Conservation (phyloP, 352 stramenopile genomes). For the Globisporangium orthogonon region DNA sequence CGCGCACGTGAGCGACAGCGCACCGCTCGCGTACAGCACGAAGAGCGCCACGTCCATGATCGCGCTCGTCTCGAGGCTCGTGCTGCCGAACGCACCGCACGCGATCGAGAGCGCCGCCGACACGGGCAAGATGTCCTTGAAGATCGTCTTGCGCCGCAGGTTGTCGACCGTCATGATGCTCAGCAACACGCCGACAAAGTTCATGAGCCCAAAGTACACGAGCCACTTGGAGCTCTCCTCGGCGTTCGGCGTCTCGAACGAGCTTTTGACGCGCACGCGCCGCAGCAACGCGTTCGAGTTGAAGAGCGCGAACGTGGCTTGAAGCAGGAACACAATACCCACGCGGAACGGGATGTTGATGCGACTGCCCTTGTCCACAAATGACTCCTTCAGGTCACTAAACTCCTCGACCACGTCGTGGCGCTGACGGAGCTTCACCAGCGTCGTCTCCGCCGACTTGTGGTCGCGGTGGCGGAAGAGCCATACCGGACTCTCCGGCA, state of each 20-base stretch:
- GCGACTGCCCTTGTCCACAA: constrained; percentile 51
- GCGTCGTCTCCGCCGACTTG: constrained; percentile 56
- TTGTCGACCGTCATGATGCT: constrained; percentile 79
- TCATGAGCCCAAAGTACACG: constrained; percentile 76
- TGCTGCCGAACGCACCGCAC: constrained; percentile 51
- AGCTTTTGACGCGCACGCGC: constrained; percentile 53
- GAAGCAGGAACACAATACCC: constrained; percentile 45
- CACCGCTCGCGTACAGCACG: constrained; percentile 56
- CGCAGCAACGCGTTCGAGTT: constrained; percentile 63
- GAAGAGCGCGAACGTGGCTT: constrained; percentile 62
- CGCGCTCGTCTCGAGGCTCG: constrained; percentile 29
- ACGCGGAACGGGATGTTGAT: constrained; percentile 76
- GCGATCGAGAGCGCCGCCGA: constrained; percentile 45
- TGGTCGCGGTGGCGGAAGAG: constrained; percentile 60
- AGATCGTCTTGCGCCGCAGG: constrained; percentile 84
- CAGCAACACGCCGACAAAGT: constrained; percentile 54
- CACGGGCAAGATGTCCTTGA: constrained; percentile 83
- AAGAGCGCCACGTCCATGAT: constrained; percentile 52
- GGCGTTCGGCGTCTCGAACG: constrained; percentile 24
- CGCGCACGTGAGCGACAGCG: constrained; percentile 67
- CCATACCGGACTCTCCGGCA: constrained; percentile 79
- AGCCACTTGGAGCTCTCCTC: constrained; percentile 76
- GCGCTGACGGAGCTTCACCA: constrained; percentile 69
- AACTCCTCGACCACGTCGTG: constrained; percentile 81
- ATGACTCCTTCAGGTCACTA: constrained; percentile 52